Evolutionary conservation across 495 filamentous ascomycete genomes (phyloP), one percentile per base, ranked within the genome.

Genomic region (Darksidea phi): DNA sequence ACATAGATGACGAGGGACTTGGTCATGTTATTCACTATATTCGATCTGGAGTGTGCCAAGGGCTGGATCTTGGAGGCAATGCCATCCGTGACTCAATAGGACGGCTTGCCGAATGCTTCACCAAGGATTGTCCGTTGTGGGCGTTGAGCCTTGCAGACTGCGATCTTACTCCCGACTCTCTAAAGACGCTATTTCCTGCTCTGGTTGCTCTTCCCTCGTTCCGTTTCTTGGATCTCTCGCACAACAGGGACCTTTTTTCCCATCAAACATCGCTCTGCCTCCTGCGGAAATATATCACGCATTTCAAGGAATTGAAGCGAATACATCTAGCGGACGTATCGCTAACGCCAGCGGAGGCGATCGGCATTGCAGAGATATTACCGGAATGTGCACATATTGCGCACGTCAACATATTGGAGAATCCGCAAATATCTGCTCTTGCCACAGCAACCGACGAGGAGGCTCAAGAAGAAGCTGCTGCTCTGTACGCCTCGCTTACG

Each of bases 41-140:
- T 37, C 79, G 82, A 48, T 80, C 79, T 42, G 87, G 86, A 0
- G 78, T 84, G 42, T 98, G 93, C 63, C 89, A 95, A 71, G 94
- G 90, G 0, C 76, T 98, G 6, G 94, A 97, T 72, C 74, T 98
- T n/a, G 92, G 92, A 36, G 90, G 90, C n/a, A 97, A 96, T 67
- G 83, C 91, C 63, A 74, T 90, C 38, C 75, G 84, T 59, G 83
- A 91, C 28, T 79, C 86, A 59, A 75, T 96, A n/a, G 79, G 81
- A 45, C 75, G 85, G 28, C 73, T 98, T 36, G 82, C 85, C 0
- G 79, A 81, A 17, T 81, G 81, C 17, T 72, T 95, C 37, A 78
- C 82, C n/a, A 73, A 74, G 12, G 78, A 85, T 4, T 79, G 81
- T 36, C 82, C 86, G 0, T 77, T 96, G 2, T 91, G 86, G 76